Base-by-base conservation (phyloP, 495 filamentous ascomycete genomes). In the Podospora comata region DNA sequence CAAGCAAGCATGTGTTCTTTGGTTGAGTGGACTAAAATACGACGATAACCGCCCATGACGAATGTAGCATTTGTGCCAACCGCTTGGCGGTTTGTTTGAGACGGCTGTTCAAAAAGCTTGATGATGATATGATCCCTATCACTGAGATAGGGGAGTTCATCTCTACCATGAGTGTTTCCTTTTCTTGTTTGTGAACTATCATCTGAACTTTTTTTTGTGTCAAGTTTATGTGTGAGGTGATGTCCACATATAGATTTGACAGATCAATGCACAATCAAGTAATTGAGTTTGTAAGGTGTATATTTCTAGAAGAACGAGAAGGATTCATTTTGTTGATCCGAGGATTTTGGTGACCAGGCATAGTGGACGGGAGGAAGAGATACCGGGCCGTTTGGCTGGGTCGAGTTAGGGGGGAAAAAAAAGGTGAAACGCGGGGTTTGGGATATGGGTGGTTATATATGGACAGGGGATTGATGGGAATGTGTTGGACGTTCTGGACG, bases 281-380 rank as follows among this genome's bases (percentile, higher is more conserved):
- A 39, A 39, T 39, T 39, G 5, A 5, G 34, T 5, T 39, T 5
- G 2, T 0, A 39, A 6, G 34, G 34, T 39, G 3, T 39, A 39
- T 39, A 6, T 39, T 23, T 23, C 23, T 3, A 16, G 39, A 48
- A 48, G 39, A 0, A 48, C 11, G 39, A 48, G 15, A 48, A 48
- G 39, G 73, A 73, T 73, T 65, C 82, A 71, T 73, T 67, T 82
- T 79, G 75, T 80, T 71, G 59, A 48, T 48, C 39, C 13, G 39
- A 48, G 55, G 20, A 11, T 26, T 18, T 30, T 53, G 9, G 9
- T 53, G 30, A 9, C n/a, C 27, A 26, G 44, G 30, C 65, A n/a
- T 6, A 1, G 7, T 39, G n/a, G 55, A 16, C 11, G 28, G 57
- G 64, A 30, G 67, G 16, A 58, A 65, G 67, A 65, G 15, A 65